phyloP scores from a whole-genome alignment of 176 grass and related monocot genomes.

The Zizania latifolia region DNA sequence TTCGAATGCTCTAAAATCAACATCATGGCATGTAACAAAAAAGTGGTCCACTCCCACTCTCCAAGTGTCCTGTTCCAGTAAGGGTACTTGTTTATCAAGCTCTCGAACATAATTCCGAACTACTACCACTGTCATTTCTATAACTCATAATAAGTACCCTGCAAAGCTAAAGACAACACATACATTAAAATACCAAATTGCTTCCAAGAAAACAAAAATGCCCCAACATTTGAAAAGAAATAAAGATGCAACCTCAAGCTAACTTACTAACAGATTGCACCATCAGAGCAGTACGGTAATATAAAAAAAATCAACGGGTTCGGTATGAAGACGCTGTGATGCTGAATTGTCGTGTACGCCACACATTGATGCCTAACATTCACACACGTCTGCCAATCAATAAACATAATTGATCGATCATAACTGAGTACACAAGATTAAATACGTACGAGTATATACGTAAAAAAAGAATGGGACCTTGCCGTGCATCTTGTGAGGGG shows the following conservation, averaged over 20 bases:
- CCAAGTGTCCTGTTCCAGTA: constrained; percentile 57
- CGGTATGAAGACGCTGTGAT: too few species aligned
- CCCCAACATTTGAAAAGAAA: background rate
- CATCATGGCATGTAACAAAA: constrained; percentile 52
- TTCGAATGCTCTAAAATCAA: constrained; percentile 56
- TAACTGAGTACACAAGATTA: background rate
- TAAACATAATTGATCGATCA: background rate
- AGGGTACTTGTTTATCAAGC: constrained; percentile 56
- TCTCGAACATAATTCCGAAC: constrained; percentile 43
- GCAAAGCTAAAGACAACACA: constrained; percentile 14
- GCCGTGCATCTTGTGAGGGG: constrained; percentile 89
- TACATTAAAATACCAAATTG: background rate
- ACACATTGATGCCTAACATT: background rate
- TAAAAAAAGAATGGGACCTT: constrained; percentile 34
- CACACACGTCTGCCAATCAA: background rate
- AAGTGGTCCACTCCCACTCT: constrained; percentile 44
- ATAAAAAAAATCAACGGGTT: too few species aligned
- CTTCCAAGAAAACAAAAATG: background rate
- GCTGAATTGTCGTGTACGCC: background rate
- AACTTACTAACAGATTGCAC: background rate
- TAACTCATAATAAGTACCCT: constrained; percentile 46
- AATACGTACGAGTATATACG: background rate
- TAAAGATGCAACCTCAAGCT: background rate
- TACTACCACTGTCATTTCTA: constrained; percentile 59
- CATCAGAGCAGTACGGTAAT: background rate